Percentiles rank a stretch among this genome's conserved stretches.
These are phyloP conservation scores for Mucor racemosus DNA, from an alignment of 371 early-diverging fungal species.

Conservation along the genomic window DNA sequence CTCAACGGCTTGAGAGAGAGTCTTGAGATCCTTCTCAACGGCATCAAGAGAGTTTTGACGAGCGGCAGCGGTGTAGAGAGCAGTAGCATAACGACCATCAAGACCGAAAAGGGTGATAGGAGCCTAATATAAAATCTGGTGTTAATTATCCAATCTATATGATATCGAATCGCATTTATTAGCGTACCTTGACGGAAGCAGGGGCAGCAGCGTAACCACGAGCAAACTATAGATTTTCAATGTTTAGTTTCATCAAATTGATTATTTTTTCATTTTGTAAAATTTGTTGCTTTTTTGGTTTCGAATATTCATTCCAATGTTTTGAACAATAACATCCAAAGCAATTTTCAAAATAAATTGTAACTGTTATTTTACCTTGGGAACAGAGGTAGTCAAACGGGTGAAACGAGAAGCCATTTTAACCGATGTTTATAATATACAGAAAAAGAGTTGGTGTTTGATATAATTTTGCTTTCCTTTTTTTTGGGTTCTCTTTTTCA, in stretches of 20 bases:
- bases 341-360: neutral
- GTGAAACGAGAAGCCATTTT: constrained; percentile 56
- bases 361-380: constrained; percentile 39
- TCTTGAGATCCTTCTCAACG: constrained; percentile 87
- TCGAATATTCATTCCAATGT: neutral
- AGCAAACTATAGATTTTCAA: constrained; percentile 43
- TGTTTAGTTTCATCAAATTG: neutral
- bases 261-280: neutral
- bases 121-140: constrained; percentile 51
- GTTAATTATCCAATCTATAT: neutral
- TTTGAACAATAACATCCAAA: neutral
- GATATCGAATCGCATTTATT: neutral
- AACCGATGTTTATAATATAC: constrained; percentile 19
- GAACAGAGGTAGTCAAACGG: constrained; percentile 51
- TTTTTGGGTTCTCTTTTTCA: constrained; percentile 9
- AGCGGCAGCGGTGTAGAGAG: constrained; percentile 93
- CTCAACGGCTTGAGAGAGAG: constrained; percentile 66
- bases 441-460: constrained; percentile 18
- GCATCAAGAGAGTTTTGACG: constrained; percentile 81
- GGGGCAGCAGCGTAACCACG: constrained; percentile 65
- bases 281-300: constrained; percentile 1
- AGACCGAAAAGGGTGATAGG: constrained; percentile 91
- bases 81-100: constrained; percentile 97
- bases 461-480: constrained; percentile 8
- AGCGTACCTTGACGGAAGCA: constrained; percentile 51